phyloP scores from a whole-genome alignment of 1,284 basidiomycete species.

The Ustilago crameri region DNA sequence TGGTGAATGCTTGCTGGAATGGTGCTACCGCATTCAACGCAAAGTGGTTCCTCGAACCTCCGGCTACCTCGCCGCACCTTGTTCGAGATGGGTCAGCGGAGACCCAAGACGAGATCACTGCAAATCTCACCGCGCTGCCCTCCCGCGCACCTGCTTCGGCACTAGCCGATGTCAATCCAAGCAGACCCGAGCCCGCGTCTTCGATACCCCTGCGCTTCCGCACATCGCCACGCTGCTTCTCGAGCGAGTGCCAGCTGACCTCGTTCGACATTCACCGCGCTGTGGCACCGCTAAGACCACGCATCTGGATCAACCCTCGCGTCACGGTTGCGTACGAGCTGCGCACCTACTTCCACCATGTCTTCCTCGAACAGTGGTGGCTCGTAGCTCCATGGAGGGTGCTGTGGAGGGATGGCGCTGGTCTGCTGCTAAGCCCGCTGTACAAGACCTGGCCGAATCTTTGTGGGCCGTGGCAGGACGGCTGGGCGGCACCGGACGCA shows the following conservation, averaged over 20 bases:
- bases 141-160: neutral
- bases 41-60: conserved; percentile 68
- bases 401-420: conserved; percentile 46
- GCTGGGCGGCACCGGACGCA: too few relatives aligned
- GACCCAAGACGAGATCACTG: neutral
- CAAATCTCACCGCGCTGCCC: neutral
- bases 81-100: neutral
- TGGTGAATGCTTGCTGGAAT: conserved; percentile 75
- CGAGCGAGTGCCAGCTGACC: conserved; percentile 73
- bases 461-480: too few relatives aligned
- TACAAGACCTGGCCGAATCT: too few relatives aligned
- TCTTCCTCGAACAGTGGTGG: conserved; percentile 40
- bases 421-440: conserved; percentile 2
- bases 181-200: conserved; percentile 39
- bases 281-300: conserved; percentile 69
- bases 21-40: conserved; percentile 73
- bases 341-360: conserved; percentile 45
- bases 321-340: conserved; percentile 54
- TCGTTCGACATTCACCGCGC: conserved; percentile 74
- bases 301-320: conserved; percentile 71
- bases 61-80: conserved; percentile 2
- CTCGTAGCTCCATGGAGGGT: conserved; percentile 48
- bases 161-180: conserved; percentile 53
- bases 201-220: conserved; percentile 71
- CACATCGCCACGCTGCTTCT: conserved; percentile 71